phyloP scores from a whole-genome alignment of 2,329 filamentous ascomycete species.

The Cryphonectria radicalis region DNA sequence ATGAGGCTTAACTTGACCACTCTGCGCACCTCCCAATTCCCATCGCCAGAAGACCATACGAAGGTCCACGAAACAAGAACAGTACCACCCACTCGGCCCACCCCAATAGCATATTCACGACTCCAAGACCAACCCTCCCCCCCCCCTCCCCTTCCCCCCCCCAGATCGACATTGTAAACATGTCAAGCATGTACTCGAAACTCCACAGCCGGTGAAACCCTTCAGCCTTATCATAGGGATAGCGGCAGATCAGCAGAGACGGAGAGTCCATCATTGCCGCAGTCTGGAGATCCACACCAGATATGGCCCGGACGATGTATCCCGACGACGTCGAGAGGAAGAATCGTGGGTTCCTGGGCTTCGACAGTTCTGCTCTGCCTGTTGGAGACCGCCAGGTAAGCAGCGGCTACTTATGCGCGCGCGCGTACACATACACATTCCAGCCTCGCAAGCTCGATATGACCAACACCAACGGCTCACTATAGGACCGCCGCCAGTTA shows the following conservation, averaged over 20 bases:
- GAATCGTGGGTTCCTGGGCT: conserved; percentile 56
- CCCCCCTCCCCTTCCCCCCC: too few relatives aligned
- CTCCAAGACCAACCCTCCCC: neutral
- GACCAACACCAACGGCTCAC: neutral
- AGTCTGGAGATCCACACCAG: neutral
- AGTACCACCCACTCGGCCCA: neutral
- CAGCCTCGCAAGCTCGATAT: neutral
- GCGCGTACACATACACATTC: neutral
- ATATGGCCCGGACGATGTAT: conserved; percentile 38
- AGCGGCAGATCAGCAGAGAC: neutral
- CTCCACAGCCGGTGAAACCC: conserved; percentile 9
- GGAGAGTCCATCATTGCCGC: neutral
- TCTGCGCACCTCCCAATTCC: neutral
- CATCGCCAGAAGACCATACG: neutral
- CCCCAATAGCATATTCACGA: neutral
- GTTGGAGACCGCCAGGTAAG: conserved; percentile 53
- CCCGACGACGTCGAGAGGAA: conserved; percentile 42
- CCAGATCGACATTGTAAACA: neutral
- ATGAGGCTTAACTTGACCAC: neutral
- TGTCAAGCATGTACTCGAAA: conserved; percentile 5
- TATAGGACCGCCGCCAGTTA: conserved; percentile 55
- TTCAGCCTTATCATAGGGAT: neutral
- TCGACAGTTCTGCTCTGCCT: conserved; percentile 55
- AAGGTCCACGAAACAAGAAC: neutral
- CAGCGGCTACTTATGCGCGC: conserved; percentile 31